These are phyloP conservation scores for Vigna radiata DNA, from an alignment of 306 rosid species.

Conservation along the genomic window DNA sequence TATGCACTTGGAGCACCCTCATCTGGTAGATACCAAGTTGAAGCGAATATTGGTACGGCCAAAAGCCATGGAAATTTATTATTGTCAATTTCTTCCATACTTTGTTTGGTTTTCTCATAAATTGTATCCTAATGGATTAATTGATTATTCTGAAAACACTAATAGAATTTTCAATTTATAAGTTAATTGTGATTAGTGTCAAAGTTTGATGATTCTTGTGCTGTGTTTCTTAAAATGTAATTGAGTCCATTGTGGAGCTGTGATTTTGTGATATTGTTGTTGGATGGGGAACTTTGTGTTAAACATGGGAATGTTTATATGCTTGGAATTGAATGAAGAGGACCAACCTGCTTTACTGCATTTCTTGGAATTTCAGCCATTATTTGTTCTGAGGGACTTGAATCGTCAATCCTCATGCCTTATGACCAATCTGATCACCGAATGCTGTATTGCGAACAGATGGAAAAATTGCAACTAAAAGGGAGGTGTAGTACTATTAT, in stretches of 20 bases:
- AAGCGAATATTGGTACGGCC: conserved; percentile 85
- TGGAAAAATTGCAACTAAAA: background rate
- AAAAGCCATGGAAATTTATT: conserved; percentile 36
- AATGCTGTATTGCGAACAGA: background rate
- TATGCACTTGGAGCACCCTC: conserved; percentile 66
- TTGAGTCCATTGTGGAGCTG: background rate
- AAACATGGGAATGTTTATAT: conserved; percentile 12
- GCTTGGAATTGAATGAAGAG: conserved; percentile 12
- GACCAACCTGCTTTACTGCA: conserved; percentile 23
- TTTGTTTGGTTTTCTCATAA: conserved; percentile 25
- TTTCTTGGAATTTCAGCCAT: conserved; percentile 31
- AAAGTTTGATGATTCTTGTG: conserved; percentile 20
- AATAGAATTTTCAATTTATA: conserved; percentile 27
- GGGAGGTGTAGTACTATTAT: background rate
- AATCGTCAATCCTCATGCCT: background rate
- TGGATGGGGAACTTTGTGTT: conserved; percentile 31
- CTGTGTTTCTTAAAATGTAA: conserved; percentile 22
- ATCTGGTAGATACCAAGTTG: conserved; percentile 64
- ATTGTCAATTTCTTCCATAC: conserved; percentile 11
- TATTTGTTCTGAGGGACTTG: background rate
- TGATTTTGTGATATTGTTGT: conserved; percentile 9
- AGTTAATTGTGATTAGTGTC: background rate
- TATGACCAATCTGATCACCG: background rate
- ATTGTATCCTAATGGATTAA: conserved; percentile 35
- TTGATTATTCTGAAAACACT: conserved; percentile 29